Conservation (phyloP, 2,329 filamentous ascomycete species). For the Aspergillus thermomutatus region DNA sequence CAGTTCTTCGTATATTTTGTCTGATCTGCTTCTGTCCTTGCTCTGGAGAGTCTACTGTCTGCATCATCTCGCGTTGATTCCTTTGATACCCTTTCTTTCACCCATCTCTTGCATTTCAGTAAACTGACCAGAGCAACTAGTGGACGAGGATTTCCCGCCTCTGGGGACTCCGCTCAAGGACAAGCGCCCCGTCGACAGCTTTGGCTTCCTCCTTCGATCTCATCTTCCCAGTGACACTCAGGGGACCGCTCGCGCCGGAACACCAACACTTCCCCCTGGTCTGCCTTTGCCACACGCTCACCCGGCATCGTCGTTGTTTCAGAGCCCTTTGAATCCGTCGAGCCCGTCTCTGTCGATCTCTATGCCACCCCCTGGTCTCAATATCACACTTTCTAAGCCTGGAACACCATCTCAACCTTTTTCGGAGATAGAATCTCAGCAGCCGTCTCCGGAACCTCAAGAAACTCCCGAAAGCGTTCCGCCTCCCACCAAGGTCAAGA, state of each 20-base stretch:
- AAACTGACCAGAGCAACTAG: conserved; percentile 34
- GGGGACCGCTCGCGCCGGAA: conserved; percentile 32
- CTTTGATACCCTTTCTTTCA: neutral
- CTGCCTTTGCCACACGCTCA: conserved; percentile 42
- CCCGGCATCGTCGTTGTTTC: conserved; percentile 32
- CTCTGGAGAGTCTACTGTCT: neutral
- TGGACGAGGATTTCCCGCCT: conserved; percentile 48
- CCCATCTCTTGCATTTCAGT: conserved; percentile 13
- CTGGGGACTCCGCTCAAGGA: conserved; percentile 39
- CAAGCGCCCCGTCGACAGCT: conserved; percentile 30
- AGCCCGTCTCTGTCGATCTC: conserved; percentile 29
- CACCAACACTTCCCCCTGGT: conserved; percentile 40
- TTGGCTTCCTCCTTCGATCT: conserved; percentile 35
- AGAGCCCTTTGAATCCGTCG: conserved; percentile 27
- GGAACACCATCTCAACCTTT: conserved; percentile 29
- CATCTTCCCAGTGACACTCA: conserved; percentile 31
- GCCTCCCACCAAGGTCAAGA: conserved; percentile 24
- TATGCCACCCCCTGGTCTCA: conserved; percentile 27
- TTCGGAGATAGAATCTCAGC: conserved; percentile 20
- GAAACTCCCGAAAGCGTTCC: conserved; percentile 18
- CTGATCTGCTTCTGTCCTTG: conserved; percentile 14
- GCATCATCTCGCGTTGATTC: neutral
- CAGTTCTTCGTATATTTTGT: conserved; percentile 27
- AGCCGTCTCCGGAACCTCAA: conserved; percentile 26
- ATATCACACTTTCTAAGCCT: conserved; percentile 21